Evolutionary conservation across 441 rosid species (phyloP).

Genomic region (Brassica hybrid): DNA sequence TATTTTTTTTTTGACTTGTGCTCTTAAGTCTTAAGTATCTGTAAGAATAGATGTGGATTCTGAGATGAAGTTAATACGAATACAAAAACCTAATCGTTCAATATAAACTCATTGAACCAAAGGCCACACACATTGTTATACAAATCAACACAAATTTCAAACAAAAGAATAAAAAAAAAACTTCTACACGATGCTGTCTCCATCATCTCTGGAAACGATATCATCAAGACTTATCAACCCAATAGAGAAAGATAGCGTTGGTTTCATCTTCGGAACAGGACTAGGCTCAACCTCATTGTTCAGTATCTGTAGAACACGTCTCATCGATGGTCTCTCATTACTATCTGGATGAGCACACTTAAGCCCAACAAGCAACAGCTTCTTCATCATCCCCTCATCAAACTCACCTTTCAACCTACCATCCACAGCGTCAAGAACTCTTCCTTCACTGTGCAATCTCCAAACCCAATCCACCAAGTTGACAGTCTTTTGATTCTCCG

Average conservation of each 20-base stretch:
- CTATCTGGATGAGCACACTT: constrained; percentile 87
- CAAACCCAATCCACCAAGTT: constrained; percentile 96
- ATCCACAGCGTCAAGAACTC: constrained; percentile 75
- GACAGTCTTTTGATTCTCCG: constrained; percentile 56
- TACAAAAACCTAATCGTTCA: too few species aligned
- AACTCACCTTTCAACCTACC: constrained; percentile 61
- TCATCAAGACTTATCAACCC: constrained; percentile 70
- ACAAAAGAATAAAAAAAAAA: neutral
- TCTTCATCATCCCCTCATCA: constrained; percentile 74
- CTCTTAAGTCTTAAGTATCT: too few species aligned
- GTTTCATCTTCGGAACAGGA: constrained; percentile 70
- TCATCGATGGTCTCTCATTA: constrained; percentile 74
- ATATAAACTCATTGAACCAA: too few species aligned
- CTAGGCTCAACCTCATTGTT: constrained; percentile 64
- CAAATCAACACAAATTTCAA: neutral
- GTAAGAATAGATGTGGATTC: too few species aligned
- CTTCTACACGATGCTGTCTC: constrained; percentile 31
- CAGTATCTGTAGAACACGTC: constrained; percentile 85
- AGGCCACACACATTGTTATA: too few species aligned
- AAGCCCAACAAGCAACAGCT: constrained; percentile 74
- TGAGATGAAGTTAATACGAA: too few species aligned
- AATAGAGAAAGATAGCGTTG: constrained; percentile 71
- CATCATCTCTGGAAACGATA: constrained; percentile 77
- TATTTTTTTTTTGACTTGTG: too few species aligned
- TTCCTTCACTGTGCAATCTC: constrained; percentile 73